Evolutionary conservation across 2,329 filamentous ascomycete species (phyloP).

Genomic region (Magnaporthiopsis poae): DNA sequence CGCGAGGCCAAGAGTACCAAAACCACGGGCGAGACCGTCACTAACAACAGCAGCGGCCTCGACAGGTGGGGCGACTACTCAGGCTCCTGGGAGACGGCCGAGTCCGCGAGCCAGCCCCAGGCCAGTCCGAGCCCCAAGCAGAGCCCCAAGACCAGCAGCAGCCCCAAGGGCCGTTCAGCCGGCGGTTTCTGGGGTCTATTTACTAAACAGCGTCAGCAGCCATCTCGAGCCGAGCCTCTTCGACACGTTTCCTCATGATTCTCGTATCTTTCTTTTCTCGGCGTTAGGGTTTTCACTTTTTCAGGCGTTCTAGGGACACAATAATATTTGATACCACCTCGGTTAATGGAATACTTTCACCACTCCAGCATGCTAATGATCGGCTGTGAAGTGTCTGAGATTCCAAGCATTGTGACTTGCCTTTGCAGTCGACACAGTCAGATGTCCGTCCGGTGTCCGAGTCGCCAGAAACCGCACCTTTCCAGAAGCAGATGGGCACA

Average conservation of each 20-base stretch:
- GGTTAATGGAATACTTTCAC: too few relatives aligned
- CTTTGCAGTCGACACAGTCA: too few relatives aligned
- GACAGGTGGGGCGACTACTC: constrained; percentile 6
- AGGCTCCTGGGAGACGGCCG: neutral
- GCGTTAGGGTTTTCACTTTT: too few relatives aligned
- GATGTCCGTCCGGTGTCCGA: too few relatives aligned
- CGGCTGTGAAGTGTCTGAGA: too few relatives aligned
- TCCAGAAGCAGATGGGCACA: too few relatives aligned
- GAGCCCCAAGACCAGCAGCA: neutral
- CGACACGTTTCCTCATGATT: neutral
- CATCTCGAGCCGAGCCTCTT: constrained; percentile 3
- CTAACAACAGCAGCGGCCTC: neutral
- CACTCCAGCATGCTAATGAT: too few relatives aligned
- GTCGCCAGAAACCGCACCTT: too few relatives aligned
- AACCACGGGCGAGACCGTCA: neutral
- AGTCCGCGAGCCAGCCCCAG: neutral
- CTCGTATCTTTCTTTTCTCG: too few relatives aligned
- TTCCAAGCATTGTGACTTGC: too few relatives aligned
- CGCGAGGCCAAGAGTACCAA: neutral
- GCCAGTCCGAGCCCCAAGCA: neutral
- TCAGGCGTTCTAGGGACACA: too few relatives aligned
- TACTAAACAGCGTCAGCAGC: constrained; percentile 1
- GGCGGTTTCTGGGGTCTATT: constrained; percentile 5
- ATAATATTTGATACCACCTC: too few relatives aligned
- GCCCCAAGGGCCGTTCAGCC: neutral